Evolutionary conservation across 2,329 filamentous ascomycete species (phyloP), one percentile per base, ranked within the genome.

Genomic region (Hymenoscyphus scutula): DNA sequence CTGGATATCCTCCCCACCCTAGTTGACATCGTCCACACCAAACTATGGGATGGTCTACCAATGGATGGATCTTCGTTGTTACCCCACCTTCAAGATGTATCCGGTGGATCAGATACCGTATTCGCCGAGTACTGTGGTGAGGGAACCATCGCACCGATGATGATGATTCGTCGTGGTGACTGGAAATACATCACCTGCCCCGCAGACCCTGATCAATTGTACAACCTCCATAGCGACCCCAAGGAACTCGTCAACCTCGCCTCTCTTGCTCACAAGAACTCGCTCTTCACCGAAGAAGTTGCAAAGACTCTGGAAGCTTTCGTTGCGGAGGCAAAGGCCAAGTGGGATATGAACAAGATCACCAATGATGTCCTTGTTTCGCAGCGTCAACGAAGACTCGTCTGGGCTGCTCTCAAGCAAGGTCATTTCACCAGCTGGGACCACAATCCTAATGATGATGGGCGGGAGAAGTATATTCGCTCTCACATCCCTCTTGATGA

Each of bases 61-160:
- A 89, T 97, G 79, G 93, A 97, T 71, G 93, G 93, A 38, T 81
- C 86, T 34, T 95, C 90, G 48, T 82, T 97, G 69, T 77, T 93
- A 64, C 91, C 91, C n/a, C 89, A 94, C 72, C 81, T 96, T 37
- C 79, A 88, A 70, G 86, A 85, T 58, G 77, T 77, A 25, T 76
- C 84, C n/a, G 80, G 79, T 34, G 87, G 85, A 48, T 88, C 89
- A 64, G 92, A 97, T 75, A 95, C 90, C 11, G 92, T 95, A n/a
- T 89, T 94, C 71, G 92, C 92, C 64, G 93, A 97, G 78, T 97
- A 97, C 79, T 96, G 94, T 73, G 93, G 92, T 57, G 93, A 97
- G 77, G 93, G 93, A 56, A 97, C 93, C 1, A 82, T 96, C 61
- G 88, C 90, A 4, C 93, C 93, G 1, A 84, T 96, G 62, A 91